Evolutionary conservation across 352 stramenopile species (phyloP).

Genomic region (Globisporangium polare): DNA sequence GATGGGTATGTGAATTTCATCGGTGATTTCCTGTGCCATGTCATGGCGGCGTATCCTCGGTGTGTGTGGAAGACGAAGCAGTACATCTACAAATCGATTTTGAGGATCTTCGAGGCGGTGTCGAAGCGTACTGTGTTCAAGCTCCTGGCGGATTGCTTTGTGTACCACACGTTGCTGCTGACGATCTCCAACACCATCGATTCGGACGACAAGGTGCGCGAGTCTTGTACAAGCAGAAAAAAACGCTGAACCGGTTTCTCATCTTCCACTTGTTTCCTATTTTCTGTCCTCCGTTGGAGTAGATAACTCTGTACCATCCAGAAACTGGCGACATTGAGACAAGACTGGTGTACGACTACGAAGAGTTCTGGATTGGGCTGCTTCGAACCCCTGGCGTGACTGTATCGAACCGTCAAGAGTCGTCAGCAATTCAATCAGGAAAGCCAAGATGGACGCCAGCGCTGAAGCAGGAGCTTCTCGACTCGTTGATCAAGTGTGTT

Average conservation of each 20-base stretch:
- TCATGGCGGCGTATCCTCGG: conserved; percentile 57
- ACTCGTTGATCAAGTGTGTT: conserved; percentile 46
- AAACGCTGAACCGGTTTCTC: background rate
- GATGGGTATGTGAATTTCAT: conserved; percentile 52
- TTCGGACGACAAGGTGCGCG: conserved; percentile 17
- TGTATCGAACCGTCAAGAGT: conserved; percentile 2
- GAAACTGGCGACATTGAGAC: conserved; percentile 68
- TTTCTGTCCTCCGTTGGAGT: too few relatives aligned
- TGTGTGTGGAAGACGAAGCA: conserved; percentile 63
- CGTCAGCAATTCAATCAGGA: background rate
- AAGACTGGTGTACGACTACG: conserved; percentile 75
- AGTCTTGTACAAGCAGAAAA: too few relatives aligned
- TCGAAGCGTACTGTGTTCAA: conserved; percentile 31
- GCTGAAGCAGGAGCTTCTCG: conserved; percentile 37
- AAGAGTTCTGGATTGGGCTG: conserved; percentile 52
- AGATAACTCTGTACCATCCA: conserved; percentile 64
- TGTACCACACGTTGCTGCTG: conserved; percentile 59
- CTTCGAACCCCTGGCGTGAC: background rate
- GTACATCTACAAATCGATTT: conserved; percentile 48
- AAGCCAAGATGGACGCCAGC: conserved; percentile 8
- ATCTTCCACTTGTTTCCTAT: too few relatives aligned
- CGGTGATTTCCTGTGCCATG: conserved; percentile 50
- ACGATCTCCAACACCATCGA: conserved; percentile 63
- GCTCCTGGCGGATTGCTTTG: conserved; percentile 43
- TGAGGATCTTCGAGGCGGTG: conserved; percentile 37